Conservation (phyloP, 2,329 filamentous ascomycete genomes). For the Furcasterigmium furcatum region DNA sequence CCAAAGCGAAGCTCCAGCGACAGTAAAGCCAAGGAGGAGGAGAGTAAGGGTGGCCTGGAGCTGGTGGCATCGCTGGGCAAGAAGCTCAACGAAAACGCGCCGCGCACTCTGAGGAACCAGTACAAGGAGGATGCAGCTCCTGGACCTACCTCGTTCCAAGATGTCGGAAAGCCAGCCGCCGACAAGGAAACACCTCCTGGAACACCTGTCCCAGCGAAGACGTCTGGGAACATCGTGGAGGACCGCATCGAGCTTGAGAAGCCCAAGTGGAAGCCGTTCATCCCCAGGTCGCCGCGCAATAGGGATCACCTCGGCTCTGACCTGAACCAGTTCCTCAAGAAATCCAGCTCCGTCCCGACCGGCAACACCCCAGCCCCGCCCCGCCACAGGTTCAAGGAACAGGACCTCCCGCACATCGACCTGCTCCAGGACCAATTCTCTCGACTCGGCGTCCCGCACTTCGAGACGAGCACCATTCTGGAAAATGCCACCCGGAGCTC, state of each 20-base stretch:
- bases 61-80: conserved; percentile 11
- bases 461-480: conserved; percentile 24
- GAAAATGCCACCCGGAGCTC: conserved; percentile 37
- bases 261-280: conserved; percentile 37
- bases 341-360: conserved; percentile 18
- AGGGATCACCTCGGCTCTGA: conserved; percentile 31
- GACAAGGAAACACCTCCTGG: background rate
- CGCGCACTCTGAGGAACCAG: conserved; percentile 28
- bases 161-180: background rate
- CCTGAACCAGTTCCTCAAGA: conserved; percentile 22
- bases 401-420: conserved; percentile 36
- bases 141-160: background rate
- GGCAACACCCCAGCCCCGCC: conserved; percentile 15
- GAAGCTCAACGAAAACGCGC: conserved; percentile 14
- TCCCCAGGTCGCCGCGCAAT: conserved; percentile 36
- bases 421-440: conserved; percentile 42
- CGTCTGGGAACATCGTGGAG: conserved; percentile 6
- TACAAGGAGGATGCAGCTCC: conserved; percentile 24
- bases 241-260: conserved; percentile 19
- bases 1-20: background rate
- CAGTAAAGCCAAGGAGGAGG: background rate
- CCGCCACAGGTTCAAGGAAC: conserved; percentile 19
- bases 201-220: background rate
- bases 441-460: conserved; percentile 36
- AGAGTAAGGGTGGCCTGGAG: conserved; percentile 22